Percentiles rank a stretch among this genome's conserved stretches.
Evolutionary conservation across 2,329 filamentous ascomycete genomes (phyloP).

Genomic region (Ilyonectria sp.): DNA sequence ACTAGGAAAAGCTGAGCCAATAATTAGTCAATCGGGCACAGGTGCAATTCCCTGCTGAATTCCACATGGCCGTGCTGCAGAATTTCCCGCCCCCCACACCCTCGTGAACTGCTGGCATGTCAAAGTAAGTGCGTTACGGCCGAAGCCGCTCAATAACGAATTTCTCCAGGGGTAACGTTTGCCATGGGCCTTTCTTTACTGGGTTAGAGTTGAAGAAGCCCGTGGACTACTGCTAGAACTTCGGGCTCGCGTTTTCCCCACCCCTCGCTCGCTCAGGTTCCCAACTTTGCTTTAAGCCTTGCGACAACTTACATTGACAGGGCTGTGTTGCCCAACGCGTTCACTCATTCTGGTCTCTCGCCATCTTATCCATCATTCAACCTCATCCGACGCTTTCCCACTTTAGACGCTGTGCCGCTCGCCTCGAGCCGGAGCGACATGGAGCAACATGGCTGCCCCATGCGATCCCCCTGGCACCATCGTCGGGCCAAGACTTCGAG

Average conservation of each 20-base stretch:
- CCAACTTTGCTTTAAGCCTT: not conserved
- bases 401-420: conserved; percentile 16
- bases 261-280: not conserved
- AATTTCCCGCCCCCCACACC: conserved; percentile 24
- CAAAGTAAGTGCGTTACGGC: conserved; percentile 12
- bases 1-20: not conserved
- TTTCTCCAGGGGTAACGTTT: conserved; percentile 4
- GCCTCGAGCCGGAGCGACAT: conserved; percentile 21
- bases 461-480: conserved; percentile 44
- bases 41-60: conserved; percentile 9
- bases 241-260: conserved; percentile 3
- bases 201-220: conserved; percentile 12
- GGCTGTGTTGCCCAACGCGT: not conserved
- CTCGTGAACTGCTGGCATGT: conserved; percentile 18
- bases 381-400: conserved; percentile 12
- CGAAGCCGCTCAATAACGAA: conserved; percentile 15
- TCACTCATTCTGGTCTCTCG: not conserved
- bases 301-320: not conserved
- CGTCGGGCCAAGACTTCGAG: conserved; percentile 37
- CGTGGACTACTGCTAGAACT: conserved; percentile 14
- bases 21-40: not conserved
- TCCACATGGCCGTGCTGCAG: conserved; percentile 24
- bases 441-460: conserved; percentile 32
- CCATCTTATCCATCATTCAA: not conserved
- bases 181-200: conserved; percentile 13